Evolutionary conservation across 306 rosid species (phyloP), one percentile per base, ranked within the genome.

Genomic region (Calophaca sinica): DNA sequence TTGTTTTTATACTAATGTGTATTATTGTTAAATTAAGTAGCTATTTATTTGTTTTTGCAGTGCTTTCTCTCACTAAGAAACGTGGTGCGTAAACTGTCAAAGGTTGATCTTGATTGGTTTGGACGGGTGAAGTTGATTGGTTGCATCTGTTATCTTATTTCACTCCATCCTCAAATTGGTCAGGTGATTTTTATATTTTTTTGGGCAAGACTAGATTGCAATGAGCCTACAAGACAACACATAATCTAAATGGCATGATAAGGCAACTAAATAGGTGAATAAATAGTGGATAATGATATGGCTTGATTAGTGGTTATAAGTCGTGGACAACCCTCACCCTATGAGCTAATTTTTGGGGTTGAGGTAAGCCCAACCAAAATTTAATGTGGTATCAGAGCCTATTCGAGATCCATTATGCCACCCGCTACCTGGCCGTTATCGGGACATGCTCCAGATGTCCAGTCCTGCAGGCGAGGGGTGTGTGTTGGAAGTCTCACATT

Each of bases 41-140:
- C 59, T 72, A 12, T 78, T 50, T 41, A 35, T 62, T 54, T 69
- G 35, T 70, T 68, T 26, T 28, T 81, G 77, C 91, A 94, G 98
- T 77, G 86, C 81, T 84, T 89, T 79, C 73, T 73, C 45, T 84
- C 65, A 54, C 83, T 93, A 35, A 86, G 94, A 79, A 84, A 84
- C 29, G n/a, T 88, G 75, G 82, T 90, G 79, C 86, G 78, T 68
- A 86, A 71, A 75, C 82, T 91, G 72, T 86, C 94, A 69, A 87
- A 87, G 83, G 77, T 69, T 79, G 89, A 87, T 82, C 92, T 87
- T 64, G 92, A 94, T 77, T 94, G 98, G 97, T 84, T 74, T 86
- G 97, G 93, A 68, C 98, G 96, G 67, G 83, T 87, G 69, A 84
- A 81, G 88, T 86, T 94, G 78, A 84, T 91, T 77, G 91, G 87